Base-by-base conservation (phyloP, 352 stramenopile species). In the Chrysophaeum taylorii region DNA sequence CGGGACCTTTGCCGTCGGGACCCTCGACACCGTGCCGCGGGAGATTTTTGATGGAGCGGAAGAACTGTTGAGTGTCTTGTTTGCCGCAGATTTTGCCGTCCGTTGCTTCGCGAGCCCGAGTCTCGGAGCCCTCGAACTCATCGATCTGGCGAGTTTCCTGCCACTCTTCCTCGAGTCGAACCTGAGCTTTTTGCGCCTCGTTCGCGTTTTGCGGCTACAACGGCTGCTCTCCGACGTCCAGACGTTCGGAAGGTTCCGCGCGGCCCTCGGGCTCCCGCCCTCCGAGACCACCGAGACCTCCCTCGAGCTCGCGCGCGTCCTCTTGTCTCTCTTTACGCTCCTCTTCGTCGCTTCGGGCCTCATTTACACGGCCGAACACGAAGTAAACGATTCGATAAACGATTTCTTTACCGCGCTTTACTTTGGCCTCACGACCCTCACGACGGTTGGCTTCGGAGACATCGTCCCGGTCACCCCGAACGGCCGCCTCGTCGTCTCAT, bases 381-480 rank as follows among this genome's bases (percentile, higher is more conserved):
- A 71, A 7, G 75, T 80, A 0, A 88, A 88, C 78, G 76, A 78
- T 36, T 27, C 73, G 23, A 83, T 88, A 53, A 60, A 72, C 18
- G 78, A 85, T 69, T 88, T 86, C 48, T 87, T 87, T 73, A 80
- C 79, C 37, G 79, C 79, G 9, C 57, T 88, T 9, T 88, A 88
- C 67, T 88, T 88, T 73, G 76, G 77, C 42, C 67, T 88, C 33
- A 85, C 76, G 18, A 87, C 81, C 33, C 60, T 88, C 0, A 87
- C 81, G 23, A 88, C 82, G 0, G 81, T 87, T 27, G 67, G 69
- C 29, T 75, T 75, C 43, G 72, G 68, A 1, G 82, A 87, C 54
- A 86, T 88, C 64, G 78, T 71, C 29, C 82, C 82, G 15, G 71
- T 86, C 2, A 88, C 82, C 0, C 73, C 66, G 38, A 42, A 76